phyloP scores from a whole-genome alignment of 345 rosid genomes.

The Arabidopsis thaliana region DNA sequence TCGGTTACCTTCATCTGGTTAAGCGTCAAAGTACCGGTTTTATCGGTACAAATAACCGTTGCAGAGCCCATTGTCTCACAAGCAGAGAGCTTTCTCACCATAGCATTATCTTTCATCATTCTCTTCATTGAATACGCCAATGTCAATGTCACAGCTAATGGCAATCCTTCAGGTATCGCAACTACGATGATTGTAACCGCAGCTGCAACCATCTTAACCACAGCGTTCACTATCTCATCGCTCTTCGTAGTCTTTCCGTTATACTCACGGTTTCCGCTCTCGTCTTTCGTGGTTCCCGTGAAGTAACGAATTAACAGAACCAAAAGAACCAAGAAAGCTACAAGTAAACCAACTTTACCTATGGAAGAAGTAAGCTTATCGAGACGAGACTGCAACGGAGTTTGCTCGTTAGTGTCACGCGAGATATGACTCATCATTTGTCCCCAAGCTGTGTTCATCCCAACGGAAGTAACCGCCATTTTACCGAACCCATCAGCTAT shows the following conservation, averaged over 20 bases:
- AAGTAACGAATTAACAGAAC: conserved; percentile 69
- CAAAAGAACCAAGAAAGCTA: conserved; percentile 67
- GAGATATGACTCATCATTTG: conserved; percentile 72
- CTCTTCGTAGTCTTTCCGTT: conserved; percentile 52
- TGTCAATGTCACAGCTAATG: conserved; percentile 79
- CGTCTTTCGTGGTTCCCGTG: conserved; percentile 68
- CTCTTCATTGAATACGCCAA: conserved; percentile 84
- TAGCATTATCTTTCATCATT: conserved; percentile 84
- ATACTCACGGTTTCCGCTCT: conserved; percentile 53
- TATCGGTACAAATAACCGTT: conserved; percentile 72
- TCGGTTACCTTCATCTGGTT: conserved; percentile 69
- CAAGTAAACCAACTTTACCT: conserved; percentile 66
- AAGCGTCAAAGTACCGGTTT: conserved; percentile 83
- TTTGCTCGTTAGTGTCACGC: conserved; percentile 52
- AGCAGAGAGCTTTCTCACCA: conserved; percentile 79
- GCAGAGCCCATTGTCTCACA: conserved; percentile 96
- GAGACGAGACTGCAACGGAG: conserved; percentile 72
- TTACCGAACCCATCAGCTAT: conserved; percentile 59
- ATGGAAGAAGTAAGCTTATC: conserved; percentile 68
- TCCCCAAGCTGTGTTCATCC: conserved; percentile 80
- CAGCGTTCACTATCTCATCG: conserved; percentile 58
- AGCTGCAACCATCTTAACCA: conserved; percentile 67
- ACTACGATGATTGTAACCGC: conserved; percentile 88
- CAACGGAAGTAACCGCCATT: conserved; percentile 75
- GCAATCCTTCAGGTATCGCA: conserved; percentile 84